Base-by-base conservation (phyloP, 2,329 filamentous ascomycete genomes). In the Aspergillus clavatus region DNA sequence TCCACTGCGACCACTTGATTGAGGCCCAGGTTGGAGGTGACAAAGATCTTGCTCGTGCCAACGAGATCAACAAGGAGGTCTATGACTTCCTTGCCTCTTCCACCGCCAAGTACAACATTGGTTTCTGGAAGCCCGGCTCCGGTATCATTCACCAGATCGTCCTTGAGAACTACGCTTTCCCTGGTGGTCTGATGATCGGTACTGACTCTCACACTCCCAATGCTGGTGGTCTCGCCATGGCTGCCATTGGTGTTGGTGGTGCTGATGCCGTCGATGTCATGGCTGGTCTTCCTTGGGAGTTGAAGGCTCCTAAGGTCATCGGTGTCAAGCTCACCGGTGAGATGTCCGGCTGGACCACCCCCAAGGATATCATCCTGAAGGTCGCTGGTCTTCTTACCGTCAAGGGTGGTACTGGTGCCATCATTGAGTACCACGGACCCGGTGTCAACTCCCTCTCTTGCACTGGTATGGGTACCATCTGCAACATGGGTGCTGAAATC, bases 141-240 rank as follows among this genome's bases (percentile, higher is more conserved):
- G 93, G 93, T 80, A 98, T 97, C 71, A 98, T 98, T 62, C 93
- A 98, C 78, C 93, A 97, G 79, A 97, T 97, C 67, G 75, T 97
- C 54, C 82, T 97, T 48, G 93, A 98, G 78, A 97, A 97, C 81
- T 97, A 97, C 72, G 90, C 90, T 70, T 97, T 97, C 85, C 93
- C 93, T 56, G 93, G 93, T 81, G 91, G 86, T 81, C 82, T 98
- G 48, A 83, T 98, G 68, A 97, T 97, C 67, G 93, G 93, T 71
- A 97, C 91, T 59, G 91, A 97, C 72, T 95, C 89, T 46, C 93
- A 98, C 78, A 97, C 93, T 48, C 91, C 91, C 64, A 98, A 98
- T 69, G 91, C 82, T 65, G 91, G 91, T 79, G 91, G 91, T 81
- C 84, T 97, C 47, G 90, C 89, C 70, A 95, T 94, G 85, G 83